These are phyloP conservation scores for Kentomonas sorsogonicus DNA, from an alignment of 208 protist species.

Conservation along the genomic window DNA sequence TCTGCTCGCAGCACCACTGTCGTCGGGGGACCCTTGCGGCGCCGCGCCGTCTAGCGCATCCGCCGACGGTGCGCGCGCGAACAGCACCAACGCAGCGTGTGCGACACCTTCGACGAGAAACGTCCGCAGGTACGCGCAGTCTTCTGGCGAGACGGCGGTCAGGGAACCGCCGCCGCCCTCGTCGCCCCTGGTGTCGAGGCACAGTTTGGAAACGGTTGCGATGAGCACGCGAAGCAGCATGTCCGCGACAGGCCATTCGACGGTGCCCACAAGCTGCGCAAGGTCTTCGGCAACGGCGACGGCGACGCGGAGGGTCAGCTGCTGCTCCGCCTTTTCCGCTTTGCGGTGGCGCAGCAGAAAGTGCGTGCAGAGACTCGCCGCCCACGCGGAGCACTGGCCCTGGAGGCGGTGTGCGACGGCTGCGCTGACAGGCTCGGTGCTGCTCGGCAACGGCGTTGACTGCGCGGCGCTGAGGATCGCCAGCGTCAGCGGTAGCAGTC, in stretches of 20 bases:
- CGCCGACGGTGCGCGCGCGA: slow-evolving; percentile 14
- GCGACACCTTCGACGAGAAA: slow-evolving; percentile 63
- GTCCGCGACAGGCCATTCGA: slow-evolving; percentile 74
- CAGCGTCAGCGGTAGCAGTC: slow-evolving; percentile 53
- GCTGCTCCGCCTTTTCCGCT: slow-evolving; percentile 32
- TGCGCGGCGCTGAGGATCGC: slow-evolving; percentile 70
- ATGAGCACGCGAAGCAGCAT: slow-evolving; percentile 54
- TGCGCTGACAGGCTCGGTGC: slow-evolving; percentile 11
- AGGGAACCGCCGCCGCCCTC: neutral
- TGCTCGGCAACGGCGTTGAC: slow-evolving; percentile 44
- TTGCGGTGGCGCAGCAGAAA: slow-evolving; percentile 23
- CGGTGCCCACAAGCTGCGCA: slow-evolving; percentile 52
- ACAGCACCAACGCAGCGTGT: slow-evolving; percentile 47
- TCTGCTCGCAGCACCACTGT: too few relatives aligned
- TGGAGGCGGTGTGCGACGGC: slow-evolving; percentile 27
- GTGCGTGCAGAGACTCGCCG: slow-evolving; percentile 28
- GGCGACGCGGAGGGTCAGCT: slow-evolving; percentile 22
- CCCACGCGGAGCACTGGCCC: slow-evolving; percentile 59
- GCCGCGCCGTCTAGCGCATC: neutral
- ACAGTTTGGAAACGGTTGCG: slow-evolving; percentile 27
- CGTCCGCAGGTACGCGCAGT: slow-evolving; percentile 26
- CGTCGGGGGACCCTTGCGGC: neutral
- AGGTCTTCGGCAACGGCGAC: slow-evolving; percentile 69
- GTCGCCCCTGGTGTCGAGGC: slow-evolving; percentile 10
- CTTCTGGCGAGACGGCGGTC: slow-evolving; percentile 12